phyloP scores from a whole-genome alignment of 257 asterid species.

The Nicotiana tabacum region DNA sequence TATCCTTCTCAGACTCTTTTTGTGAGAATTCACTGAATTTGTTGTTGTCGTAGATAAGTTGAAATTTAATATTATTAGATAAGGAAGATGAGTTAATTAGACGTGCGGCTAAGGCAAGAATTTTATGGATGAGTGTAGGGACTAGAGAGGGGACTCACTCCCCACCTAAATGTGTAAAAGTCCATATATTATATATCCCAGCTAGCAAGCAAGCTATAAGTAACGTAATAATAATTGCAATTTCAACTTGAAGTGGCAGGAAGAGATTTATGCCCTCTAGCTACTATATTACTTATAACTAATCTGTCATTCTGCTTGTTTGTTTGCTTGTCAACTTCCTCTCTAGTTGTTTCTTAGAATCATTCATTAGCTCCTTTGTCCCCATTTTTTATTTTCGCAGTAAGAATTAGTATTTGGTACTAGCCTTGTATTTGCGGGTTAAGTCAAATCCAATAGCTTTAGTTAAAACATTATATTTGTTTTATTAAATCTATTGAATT shows the following conservation, averaged over 20 bases:
- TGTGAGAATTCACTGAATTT: no score
- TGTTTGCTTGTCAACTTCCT: conserved; percentile 1
- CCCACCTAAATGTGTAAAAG: neutral
- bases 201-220: neutral
- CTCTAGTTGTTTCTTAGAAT: neutral
- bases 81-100: neutral
- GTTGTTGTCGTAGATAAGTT: no score
- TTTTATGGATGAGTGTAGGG: neutral
- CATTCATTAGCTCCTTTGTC: neutral
- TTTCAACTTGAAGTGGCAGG: neutral
- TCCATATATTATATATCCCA: neutral
- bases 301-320: neutral
- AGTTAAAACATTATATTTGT: no score
- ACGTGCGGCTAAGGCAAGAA: neutral
- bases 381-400: no score
- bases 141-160: neutral
- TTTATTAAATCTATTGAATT: no score
- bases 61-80: neutral
- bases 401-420: no score
- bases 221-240: conserved; percentile 5
- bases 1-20: no score
- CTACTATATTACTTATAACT: neutral
- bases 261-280: neutral
- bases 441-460: accelerated
- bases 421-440: no score